A percentile compares a stretch with the other conserved stretches of the same genome.
phyloP scores from a whole-genome alignment of 169 alveolate species.

The Plasmodium knowlesi region DNA sequence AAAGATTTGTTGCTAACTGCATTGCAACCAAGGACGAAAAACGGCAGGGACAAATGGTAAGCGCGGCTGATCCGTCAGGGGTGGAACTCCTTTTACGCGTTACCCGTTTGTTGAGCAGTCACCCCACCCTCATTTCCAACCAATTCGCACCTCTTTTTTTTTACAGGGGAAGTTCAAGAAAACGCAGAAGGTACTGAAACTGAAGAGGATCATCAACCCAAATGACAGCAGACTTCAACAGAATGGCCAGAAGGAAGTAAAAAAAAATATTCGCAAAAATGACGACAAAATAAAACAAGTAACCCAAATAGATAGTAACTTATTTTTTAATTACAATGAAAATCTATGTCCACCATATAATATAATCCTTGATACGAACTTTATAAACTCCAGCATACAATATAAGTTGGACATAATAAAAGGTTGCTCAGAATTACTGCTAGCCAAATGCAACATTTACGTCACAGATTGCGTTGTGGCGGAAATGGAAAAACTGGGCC shows the following conservation, averaged over 20 bases:
- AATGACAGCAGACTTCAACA: constrained; percentile 79
- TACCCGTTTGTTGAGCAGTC: not conserved
- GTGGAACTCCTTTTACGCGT: not conserved
- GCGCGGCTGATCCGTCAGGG: not conserved
- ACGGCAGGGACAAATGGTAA: not conserved
- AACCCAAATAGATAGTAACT: constrained; percentile 77
- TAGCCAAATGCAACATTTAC: constrained; percentile 97
- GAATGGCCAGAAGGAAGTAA: constrained; percentile 32
- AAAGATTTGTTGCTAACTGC: not conserved
- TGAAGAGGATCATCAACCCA: constrained; percentile 81
- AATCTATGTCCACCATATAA: constrained; percentile 98
- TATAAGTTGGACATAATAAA: constrained; percentile 96
- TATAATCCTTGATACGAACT: constrained; percentile 98
- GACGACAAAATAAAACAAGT: constrained; percentile 29
- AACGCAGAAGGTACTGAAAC: constrained; percentile 79
- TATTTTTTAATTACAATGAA: constrained; percentile 90
- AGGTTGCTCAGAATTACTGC: constrained; percentile 96
- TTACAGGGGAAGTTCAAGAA: constrained; percentile 80
- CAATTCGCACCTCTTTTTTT: not conserved
- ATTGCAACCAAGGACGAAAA: not conserved
- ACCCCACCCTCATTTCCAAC: not conserved
- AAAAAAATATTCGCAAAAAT: constrained; percentile 30
- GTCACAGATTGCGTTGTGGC: constrained; percentile 99
- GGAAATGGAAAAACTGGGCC: constrained; percentile 99
- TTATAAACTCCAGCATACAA: constrained; percentile 98